phyloP scores from a whole-genome alignment of 1,139 yeast species.

The Magnusiomyces paraingens region DNA sequence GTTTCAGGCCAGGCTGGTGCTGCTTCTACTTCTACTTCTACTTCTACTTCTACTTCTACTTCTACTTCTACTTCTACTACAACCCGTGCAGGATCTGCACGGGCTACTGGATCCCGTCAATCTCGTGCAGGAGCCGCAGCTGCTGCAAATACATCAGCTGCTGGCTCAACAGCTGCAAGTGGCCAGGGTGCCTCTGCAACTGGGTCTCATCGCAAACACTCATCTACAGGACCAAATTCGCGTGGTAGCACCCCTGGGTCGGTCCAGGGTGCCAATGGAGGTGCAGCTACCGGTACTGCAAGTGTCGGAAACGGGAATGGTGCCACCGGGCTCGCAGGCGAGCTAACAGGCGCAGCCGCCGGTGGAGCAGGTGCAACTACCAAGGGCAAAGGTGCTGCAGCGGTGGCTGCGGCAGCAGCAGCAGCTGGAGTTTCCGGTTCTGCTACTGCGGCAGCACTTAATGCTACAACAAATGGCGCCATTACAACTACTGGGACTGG shows the following conservation, averaged over 20 bases:
- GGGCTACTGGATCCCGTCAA: background rate
- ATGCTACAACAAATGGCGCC: background rate
- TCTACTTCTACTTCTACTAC: constrained; percentile 8
- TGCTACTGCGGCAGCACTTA: background rate
- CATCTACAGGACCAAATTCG: no score
- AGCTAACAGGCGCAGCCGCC: no score
- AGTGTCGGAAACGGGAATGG: no score
- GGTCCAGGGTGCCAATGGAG: no score
- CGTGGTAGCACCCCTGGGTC: no score
- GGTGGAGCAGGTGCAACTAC: background rate
- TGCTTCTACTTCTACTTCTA: background rate
- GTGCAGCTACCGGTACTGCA: no score
- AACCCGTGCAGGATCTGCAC: constrained; percentile 5
- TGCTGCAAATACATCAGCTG: background rate
- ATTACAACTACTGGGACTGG: constrained; percentile 1
- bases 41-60: background rate
- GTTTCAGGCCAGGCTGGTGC: constrained; percentile 2
- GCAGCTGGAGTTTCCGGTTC: constrained; percentile 1
- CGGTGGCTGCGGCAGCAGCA: constrained; percentile 2
- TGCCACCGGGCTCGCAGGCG: no score
- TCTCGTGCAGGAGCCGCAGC: background rate
- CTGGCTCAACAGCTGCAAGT: background rate
- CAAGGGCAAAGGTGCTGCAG: constrained; percentile 1
- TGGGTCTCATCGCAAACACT: no score
- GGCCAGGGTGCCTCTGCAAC: no score